These are phyloP conservation scores for Boletus barrowsii DNA, from an alignment of 768 basidiomycete genomes.

Conservation along the genomic window DNA sequence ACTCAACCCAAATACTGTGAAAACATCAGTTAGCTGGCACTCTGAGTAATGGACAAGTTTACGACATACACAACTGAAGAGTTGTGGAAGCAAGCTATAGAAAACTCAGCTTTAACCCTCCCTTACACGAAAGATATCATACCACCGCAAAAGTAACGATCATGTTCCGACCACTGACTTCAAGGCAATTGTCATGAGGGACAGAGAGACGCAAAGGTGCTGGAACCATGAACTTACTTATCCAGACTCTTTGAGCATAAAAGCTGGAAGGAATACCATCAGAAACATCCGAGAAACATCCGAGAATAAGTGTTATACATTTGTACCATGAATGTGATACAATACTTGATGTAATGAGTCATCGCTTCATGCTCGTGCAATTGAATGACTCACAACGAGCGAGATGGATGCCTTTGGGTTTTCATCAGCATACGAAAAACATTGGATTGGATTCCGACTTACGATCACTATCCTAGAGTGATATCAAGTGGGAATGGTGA, in stretches of 20 bases:
- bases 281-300: background rate
- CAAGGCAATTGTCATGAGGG: background rate
- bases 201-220: too few species aligned
- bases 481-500: background rate
- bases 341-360: background rate
- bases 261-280: slow-evolving; percentile 6
- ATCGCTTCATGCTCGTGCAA: background rate
- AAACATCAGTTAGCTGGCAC: background rate
- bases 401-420: background rate
- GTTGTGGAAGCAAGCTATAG: background rate
- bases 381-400: background rate
- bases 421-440: background rate
- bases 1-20: slow-evolving; percentile 12
- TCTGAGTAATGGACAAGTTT: background rate
- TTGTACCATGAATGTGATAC: slow-evolving; percentile 16
- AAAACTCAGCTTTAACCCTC: background rate
- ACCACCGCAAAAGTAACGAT: slow-evolving; percentile 15
- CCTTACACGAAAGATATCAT: background rate
- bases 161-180: slow-evolving; percentile 13
- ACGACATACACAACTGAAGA: slow-evolving; percentile 10
- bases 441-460: background rate
- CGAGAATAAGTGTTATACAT: background rate
- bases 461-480: background rate
- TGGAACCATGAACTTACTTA: slow-evolving; percentile 10
- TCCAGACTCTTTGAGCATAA: slow-evolving; percentile 23